These are phyloP conservation scores for Trichomonas gallinae DNA, from an alignment of 208 protist genomes.

Conservation along the genomic window DNA sequence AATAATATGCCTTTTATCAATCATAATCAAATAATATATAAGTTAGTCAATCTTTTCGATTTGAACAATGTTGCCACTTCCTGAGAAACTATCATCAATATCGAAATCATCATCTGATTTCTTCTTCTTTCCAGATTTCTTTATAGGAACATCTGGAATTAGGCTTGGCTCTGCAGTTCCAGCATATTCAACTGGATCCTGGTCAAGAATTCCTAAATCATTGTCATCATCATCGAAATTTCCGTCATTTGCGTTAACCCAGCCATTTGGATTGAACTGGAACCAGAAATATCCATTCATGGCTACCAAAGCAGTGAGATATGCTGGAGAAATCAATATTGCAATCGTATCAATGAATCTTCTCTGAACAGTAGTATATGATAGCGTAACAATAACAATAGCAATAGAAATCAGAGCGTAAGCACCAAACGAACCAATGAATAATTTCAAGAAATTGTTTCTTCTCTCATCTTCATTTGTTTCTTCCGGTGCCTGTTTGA, in stretches of 20 bases:
- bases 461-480: background rate
- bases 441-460: background rate
- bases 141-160: background rate
- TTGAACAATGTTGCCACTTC: background rate
- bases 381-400: background rate
- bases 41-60: background rate
- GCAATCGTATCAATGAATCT: background rate
- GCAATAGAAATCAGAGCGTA: background rate
- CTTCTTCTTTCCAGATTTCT: background rate
- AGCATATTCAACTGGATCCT: background rate
- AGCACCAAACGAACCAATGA: background rate
- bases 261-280: background rate
- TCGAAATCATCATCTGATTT: background rate
- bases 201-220: background rate
- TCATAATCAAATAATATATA: background rate
- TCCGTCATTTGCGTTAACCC: background rate
- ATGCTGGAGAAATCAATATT: background rate
- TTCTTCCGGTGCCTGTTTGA: background rate
- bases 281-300: background rate
- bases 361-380: background rate
- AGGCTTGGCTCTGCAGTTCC: background rate
- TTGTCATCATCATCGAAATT: background rate
- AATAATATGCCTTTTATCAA: background rate
- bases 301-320: background rate
- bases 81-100: background rate